Base-by-base conservation (phyloP, 2,329 filamentous ascomycete genomes). In the Botryotinia convoluta region DNA sequence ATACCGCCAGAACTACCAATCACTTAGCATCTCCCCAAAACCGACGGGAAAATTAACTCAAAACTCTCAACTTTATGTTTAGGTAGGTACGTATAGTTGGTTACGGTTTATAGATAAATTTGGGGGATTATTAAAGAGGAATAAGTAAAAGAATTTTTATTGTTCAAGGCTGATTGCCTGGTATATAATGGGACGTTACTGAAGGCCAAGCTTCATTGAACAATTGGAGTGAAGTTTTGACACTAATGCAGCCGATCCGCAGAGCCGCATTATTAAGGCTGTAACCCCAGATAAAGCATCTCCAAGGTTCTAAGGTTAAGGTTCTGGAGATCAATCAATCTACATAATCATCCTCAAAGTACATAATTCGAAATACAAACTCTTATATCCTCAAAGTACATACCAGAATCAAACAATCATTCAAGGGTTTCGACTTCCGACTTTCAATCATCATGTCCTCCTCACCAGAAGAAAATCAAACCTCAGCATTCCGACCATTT, bases 401-500 rank as follows among this genome's bases (percentile, higher is more conserved):
- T 51, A 54, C n/a, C 7, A 29, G 26, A 54, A 22, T 44, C 18
- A 48, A 68, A 26, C 7, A 45, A 22, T 9, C 9, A 57, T n/a
- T 54, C 5, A 4, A 42, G 9, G 42, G 16, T 42, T 72, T 51
- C 29, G 20, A 54, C 26, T 59, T 8, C 2, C 39, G 29, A 32
- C 35, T 32, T 20, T 16, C 5, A 29, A 72, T 54, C n/a, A 75
- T 32, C 48, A 76, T 75, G 72, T 72, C 73, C 61, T 64, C 59
- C 62, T 69, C 65, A 29, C 59, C 69, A 4, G 62, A 68, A 35
- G 75, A 72, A 64, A 68, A 72, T 44, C 75, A 80, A 59, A 32
- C 64, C 8, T 67, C 79, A 65, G 74, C 79, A 12, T 77, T 81
- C 70, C 76, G 80, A 60, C 79, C 78, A n/a, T 92, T 95, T 77